Base-by-base conservation (phyloP, 148 eudicot species). In the Nyssa sinensis region DNA sequence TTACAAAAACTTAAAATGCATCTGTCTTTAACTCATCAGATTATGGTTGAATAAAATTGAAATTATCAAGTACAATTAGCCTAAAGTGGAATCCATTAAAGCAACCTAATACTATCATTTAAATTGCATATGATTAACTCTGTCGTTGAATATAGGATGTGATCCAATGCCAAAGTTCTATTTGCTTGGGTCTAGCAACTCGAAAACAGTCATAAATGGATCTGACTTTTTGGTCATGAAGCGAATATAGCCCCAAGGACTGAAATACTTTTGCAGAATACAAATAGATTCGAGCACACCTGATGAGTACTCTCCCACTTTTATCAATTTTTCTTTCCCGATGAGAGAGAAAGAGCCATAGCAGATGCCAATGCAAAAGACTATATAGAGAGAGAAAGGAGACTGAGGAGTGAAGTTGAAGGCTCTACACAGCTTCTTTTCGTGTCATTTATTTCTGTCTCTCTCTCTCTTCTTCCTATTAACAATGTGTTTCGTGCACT, bases 261-360 rank as follows among this genome's bases (percentile, higher is more conserved):
- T n/a, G n/a, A n/a, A n/a, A n/a, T n/a, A 44, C 19, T 12, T 4
- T 44, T 44, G 17, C 12, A 44, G 12, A 14, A 44, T 44, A 44
- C 19, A 1, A 14, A 44, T 44, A 12, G n/a, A n/a, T n/a, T 41
- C 8, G 1, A 44, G 2, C 51, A 14, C 51, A 44, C 16, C 51
- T 44, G 19, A 44, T 44, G 3, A 44, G 17, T 19, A 44, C 51
- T 44, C 17, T 44, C 51, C 51, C 51, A 44, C 51, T 19, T 44
- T 13, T 11, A 44, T 17, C 65, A 59, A 55, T 66, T 76, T 55
- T 76, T 62, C 79, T 73, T 67, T 75, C 73, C 73, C 78, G 28
- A 75, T 30, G 66, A 21, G 53, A 39, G 44, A 44, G 16, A 44
- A 44, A 11, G n/a, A n/a, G 51, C 70, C 30, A 58, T 24, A 44